Percentiles rank a stretch among this genome's conserved stretches.
Conservation (phyloP, 2,329 filamentous ascomycete genomes). For the Ophioceras dolichostomum region DNA sequence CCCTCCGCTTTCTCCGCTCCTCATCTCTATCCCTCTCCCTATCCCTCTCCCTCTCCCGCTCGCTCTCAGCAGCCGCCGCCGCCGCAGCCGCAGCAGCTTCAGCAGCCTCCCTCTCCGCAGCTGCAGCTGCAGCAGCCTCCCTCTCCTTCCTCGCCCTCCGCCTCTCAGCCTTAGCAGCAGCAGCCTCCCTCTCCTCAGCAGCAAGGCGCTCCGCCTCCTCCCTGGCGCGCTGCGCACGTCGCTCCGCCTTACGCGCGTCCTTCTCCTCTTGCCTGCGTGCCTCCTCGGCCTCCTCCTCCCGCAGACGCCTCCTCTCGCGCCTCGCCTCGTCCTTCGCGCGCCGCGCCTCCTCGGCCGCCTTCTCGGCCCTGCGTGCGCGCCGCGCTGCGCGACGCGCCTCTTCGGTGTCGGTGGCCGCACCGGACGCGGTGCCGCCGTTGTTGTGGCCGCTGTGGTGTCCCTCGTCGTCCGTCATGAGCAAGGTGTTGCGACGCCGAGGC, state of each 20-base stretch:
- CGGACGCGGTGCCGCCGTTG: too few relatives aligned
- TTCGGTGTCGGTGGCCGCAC: conserved; percentile 38
- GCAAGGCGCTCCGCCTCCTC: conserved; percentile 35
- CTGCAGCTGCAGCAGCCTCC: conserved; percentile 21
- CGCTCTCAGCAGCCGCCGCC: conserved; percentile 29
- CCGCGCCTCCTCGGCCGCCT: conserved; percentile 38
- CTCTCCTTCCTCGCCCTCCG: conserved; percentile 35
- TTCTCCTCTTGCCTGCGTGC: conserved; percentile 43
- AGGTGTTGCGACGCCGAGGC: conserved; percentile 33
- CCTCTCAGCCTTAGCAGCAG: conserved; percentile 36
- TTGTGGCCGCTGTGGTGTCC: conserved; percentile 20
- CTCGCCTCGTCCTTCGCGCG: conserved; percentile 43
- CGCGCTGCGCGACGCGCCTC: conserved; percentile 53
- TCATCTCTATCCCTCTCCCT: conserved; percentile 33
- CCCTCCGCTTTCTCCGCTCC: conserved; percentile 39
- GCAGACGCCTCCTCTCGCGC: conserved; percentile 39
- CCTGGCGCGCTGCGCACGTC: conserved; percentile 32
- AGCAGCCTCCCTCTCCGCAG: conserved; percentile 31
- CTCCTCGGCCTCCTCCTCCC: conserved; percentile 42
- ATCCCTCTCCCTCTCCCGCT: conserved; percentile 37
- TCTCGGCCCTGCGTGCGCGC: conserved; percentile 33
- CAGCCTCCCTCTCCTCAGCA: conserved; percentile 24
- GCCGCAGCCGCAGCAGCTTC: conserved; percentile 29
- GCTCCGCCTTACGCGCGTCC: conserved; percentile 43
- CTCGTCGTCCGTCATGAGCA: conserved; percentile 37